Evolutionary conservation across 2,329 filamentous ascomycete genomes (phyloP).

Genomic region (Domatiomyces catenatus): DNA sequence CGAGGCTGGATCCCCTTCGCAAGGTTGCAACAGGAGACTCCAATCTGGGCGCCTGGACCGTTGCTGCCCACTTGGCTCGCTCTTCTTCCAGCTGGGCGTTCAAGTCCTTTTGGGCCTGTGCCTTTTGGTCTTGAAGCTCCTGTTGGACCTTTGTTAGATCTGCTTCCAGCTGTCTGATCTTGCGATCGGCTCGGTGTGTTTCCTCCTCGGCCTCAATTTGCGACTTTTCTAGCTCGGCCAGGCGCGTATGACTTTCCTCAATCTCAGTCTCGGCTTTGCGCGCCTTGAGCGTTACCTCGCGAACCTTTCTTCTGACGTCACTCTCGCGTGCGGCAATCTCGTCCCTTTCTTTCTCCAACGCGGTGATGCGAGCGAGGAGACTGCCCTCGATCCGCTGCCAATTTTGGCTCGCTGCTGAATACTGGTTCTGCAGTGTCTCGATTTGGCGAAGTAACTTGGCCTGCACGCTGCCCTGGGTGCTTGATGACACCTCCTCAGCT

Average conservation of each 20-base stretch:
- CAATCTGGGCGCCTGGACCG: slow-evolving; percentile 24
- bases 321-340: slow-evolving; percentile 69
- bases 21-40: slow-evolving; percentile 29
- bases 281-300: slow-evolving; percentile 58
- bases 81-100: slow-evolving; percentile 50
- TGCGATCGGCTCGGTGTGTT: slow-evolving; percentile 31
- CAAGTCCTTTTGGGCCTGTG: slow-evolving; percentile 41
- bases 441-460: slow-evolving; percentile 85
- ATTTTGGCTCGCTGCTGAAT: slow-evolving; percentile 84
- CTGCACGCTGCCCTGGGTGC: slow-evolving; percentile 65
- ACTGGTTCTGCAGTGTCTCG: slow-evolving; percentile 89
- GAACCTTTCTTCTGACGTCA: slow-evolving; percentile 75
- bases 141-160: slow-evolving; percentile 44
- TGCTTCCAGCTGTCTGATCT: slow-evolving; percentile 37
- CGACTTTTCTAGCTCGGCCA: slow-evolving; percentile 33
- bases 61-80: slow-evolving; percentile 41
- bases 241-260: slow-evolving; percentile 42
- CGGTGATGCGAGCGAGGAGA: slow-evolving; percentile 58
- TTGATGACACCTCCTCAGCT: slow-evolving; percentile 79
- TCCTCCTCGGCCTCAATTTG: slow-evolving; percentile 52
- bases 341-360: slow-evolving; percentile 78
- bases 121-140: slow-evolving; percentile 44
- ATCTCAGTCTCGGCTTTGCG: slow-evolving; percentile 69
- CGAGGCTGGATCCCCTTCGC: slow-evolving; percentile 23
- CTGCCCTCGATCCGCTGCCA: slow-evolving; percentile 94